A percentile compares a stretch with the other conserved stretches of the same genome.
These are phyloP conservation scores for Alternaria viburni DNA, from an alignment of 2,329 filamentous ascomycete species.

Conservation along the genomic window DNA sequence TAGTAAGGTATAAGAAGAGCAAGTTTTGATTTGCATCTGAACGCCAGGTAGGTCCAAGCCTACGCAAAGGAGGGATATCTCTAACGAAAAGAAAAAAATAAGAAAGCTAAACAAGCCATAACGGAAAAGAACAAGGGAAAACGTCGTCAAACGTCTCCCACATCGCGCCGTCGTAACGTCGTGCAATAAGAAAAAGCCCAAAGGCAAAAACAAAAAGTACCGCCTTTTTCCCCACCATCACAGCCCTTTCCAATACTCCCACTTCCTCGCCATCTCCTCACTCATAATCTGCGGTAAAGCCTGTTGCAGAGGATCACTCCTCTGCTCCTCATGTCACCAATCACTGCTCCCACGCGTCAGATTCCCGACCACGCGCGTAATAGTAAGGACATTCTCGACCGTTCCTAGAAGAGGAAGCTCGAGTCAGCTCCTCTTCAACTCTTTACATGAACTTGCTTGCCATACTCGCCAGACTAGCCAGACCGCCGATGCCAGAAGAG, in stretches of 20 bases:
- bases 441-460: constrained; percentile 54
- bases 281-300: not conserved
- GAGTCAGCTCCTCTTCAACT: constrained; percentile 5
- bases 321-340: not conserved
- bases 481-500: constrained; percentile 50
- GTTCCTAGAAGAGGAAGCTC: constrained; percentile 9
- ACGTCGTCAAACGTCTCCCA: not conserved
- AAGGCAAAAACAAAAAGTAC: not conserved
- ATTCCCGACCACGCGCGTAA: constrained; percentile 6
- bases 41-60: not conserved
- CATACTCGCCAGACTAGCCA: constrained; percentile 58
- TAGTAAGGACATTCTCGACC: constrained; percentile 15
- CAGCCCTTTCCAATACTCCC: not conserved
- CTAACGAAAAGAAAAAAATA: not conserved
- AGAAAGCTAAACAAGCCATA: not conserved
- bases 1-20: not conserved
- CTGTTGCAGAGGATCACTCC: not conserved
- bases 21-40: not conserved
- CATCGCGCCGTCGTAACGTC: not conserved
- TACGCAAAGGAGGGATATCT: constrained; percentile 14
- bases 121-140: not conserved
- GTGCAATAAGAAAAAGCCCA: not conserved
- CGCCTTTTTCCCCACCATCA: not conserved
- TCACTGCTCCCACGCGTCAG: not conserved
- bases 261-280: not conserved